phyloP scores from a whole-genome alignment of 2,329 filamentous ascomycete genomes.

The Salinomyces thailandicus region DNA sequence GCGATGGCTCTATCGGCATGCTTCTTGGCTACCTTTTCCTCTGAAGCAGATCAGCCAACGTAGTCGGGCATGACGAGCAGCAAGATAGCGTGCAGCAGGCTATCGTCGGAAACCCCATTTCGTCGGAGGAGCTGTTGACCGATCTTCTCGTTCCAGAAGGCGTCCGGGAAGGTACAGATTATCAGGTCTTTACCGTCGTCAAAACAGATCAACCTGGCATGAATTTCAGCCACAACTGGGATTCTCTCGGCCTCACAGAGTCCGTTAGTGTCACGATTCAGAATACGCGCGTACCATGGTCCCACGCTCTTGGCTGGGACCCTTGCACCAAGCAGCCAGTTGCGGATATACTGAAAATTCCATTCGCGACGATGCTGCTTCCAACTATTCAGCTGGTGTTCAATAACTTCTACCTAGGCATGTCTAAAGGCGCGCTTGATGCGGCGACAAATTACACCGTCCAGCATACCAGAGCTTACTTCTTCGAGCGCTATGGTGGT shows the following conservation, averaged over 20 bases:
- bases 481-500: slow-evolving; percentile 54
- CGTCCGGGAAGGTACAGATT: slow-evolving; percentile 45
- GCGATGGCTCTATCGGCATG: slow-evolving; percentile 56
- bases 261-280: slow-evolving; percentile 53
- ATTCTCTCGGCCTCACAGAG: slow-evolving; percentile 55
- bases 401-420: slow-evolving; percentile 55
- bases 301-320: slow-evolving; percentile 53
- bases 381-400: slow-evolving; percentile 58
- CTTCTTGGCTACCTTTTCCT: slow-evolving; percentile 55
- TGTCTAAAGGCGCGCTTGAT: slow-evolving; percentile 48
- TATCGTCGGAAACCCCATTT: slow-evolving; percentile 54
- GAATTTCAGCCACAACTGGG: slow-evolving; percentile 50
- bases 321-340: slow-evolving; percentile 40
- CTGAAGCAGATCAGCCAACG: slow-evolving; percentile 51
- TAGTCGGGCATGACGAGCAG: slow-evolving; percentile 52
- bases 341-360: slow-evolving; percentile 40
- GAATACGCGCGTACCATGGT: slow-evolving; percentile 48
- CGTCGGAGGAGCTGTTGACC: too few species aligned
- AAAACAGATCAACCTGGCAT: slow-evolving; percentile 49
- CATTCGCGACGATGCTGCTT: slow-evolving; percentile 48
- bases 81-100: slow-evolving; percentile 46
- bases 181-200: slow-evolving; percentile 55
- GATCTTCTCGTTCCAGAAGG: slow-evolving; percentile 58
- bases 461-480: slow-evolving; percentile 49
- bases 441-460: slow-evolving; percentile 48